Evolutionary conservation across 371 early-diverging fungal species (phyloP).

Genomic region (Rozella allomycis): DNA sequence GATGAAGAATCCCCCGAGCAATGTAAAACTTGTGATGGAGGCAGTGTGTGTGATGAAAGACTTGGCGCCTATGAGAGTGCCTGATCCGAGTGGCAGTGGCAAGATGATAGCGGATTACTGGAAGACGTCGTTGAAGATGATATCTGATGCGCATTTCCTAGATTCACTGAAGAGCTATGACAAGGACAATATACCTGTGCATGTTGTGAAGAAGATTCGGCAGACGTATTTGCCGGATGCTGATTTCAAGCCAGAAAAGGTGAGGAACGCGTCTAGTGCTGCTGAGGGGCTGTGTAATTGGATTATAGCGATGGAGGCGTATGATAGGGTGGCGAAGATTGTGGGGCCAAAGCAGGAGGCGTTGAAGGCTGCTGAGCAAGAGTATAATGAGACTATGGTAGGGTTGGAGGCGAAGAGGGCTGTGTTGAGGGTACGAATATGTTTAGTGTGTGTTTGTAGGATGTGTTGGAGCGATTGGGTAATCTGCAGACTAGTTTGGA

Average conservation of each 20-base stretch:
- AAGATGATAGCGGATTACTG: slow-evolving; percentile 34
- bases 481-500: slow-evolving; percentile 21
- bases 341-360: slow-evolving; percentile 35
- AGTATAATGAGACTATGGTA: slow-evolving; percentile 22
- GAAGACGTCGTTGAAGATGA: slow-evolving; percentile 26
- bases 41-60: slow-evolving; percentile 37
- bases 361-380: slow-evolving; percentile 23
- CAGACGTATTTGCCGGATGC: slow-evolving; percentile 25
- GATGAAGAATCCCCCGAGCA: slow-evolving; percentile 38
- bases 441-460: too few relatives aligned
- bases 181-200: slow-evolving; percentile 22
- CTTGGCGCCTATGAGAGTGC: slow-evolving; percentile 26
- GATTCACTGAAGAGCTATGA: slow-evolving; percentile 21
- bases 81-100: slow-evolving; percentile 26
- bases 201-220: slow-evolving; percentile 24
- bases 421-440: slow-evolving; percentile 17
- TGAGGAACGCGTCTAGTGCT: slow-evolving; percentile 31
- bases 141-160: slow-evolving; percentile 27
- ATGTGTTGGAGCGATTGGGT: slow-evolving; percentile 21
- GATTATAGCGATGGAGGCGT: slow-evolving; percentile 37
- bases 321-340: slow-evolving; percentile 31
- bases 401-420: slow-evolving; percentile 27
- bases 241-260: slow-evolving; percentile 35
- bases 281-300: slow-evolving; percentile 37
- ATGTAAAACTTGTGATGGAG: slow-evolving; percentile 35